These are phyloP conservation scores for Calonectria leucothoes DNA, from an alignment of 2,329 filamentous ascomycete genomes.

Conservation along the genomic window DNA sequence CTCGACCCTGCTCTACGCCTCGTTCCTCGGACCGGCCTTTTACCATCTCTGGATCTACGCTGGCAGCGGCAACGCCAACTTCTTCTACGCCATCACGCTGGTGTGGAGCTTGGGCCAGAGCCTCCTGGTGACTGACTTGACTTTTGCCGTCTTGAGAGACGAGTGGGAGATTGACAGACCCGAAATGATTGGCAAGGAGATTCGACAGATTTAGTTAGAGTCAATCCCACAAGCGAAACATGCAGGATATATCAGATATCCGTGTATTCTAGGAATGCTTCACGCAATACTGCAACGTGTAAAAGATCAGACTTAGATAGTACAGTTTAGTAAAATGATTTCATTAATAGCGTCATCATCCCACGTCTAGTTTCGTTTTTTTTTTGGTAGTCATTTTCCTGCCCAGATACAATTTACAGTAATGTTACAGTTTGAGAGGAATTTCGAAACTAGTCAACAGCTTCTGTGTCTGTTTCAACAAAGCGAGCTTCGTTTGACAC, in stretches of 20 bases:
- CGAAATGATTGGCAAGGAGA: constrained; percentile 89
- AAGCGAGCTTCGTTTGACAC: constrained; percentile 40
- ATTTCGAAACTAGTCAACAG: constrained; percentile 46
- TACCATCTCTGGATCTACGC: constrained; percentile 99
- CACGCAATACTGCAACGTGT: background rate
- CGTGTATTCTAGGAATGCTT: background rate
- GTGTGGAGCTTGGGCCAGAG: constrained; percentile 95
- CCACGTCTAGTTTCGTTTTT: background rate
- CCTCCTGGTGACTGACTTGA: constrained; percentile 85
- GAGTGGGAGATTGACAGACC: constrained; percentile 95
- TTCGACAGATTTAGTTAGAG: constrained; percentile 81
- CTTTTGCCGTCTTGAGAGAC: constrained; percentile 90
- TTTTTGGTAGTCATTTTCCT: constrained; percentile 20
- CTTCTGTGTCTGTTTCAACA: constrained; percentile 50
- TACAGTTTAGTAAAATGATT: constrained; percentile 23
- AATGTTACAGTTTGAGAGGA: constrained; percentile 14
- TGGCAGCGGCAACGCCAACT: constrained; percentile 97
- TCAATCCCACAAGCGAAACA: background rate
- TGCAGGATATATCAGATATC: background rate
- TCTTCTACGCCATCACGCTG: constrained; percentile 99
- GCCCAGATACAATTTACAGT: constrained; percentile 30
- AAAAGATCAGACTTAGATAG: constrained; percentile 26
- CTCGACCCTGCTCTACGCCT: constrained; percentile 86
- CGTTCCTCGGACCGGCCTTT: constrained; percentile 91
- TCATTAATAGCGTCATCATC: constrained; percentile 21